A percentile compares a stretch with the other conserved stretches of the same genome.
Evolutionary conservation across 176 grass and related monocot genomes (phyloP).

Genomic region (Themeda triandra): DNA sequence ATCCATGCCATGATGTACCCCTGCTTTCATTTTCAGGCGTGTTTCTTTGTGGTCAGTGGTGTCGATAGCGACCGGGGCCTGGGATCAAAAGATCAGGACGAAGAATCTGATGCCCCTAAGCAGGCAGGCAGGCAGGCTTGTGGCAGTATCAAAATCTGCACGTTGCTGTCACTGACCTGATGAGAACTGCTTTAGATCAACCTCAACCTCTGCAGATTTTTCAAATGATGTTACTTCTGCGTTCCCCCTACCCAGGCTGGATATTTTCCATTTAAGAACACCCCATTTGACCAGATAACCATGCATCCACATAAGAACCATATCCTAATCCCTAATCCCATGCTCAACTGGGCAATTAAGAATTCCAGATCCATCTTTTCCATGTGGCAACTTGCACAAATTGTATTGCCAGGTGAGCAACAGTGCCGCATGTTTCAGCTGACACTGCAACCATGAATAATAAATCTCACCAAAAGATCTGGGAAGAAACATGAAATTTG

Average conservation of each 20-base stretch:
- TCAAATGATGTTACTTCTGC: slow-evolving; percentile 3
- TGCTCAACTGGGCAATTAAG: background rate
- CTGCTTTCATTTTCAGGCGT: background rate
- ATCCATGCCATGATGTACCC: background rate
- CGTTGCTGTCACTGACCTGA: slow-evolving; percentile 14
- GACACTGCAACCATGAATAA: background rate
- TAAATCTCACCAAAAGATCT: background rate
- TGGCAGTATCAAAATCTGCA: background rate
- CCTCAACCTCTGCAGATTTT: background rate
- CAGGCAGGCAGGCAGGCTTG: background rate
- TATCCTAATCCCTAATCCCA: slow-evolving; percentile 7
- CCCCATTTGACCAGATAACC: background rate
- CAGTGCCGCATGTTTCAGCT: background rate
- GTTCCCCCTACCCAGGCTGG: background rate
- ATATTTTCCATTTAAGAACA: slow-evolving; percentile 28
- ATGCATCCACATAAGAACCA: background rate
- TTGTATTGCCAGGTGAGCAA: background rate
- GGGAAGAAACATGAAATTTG: background rate
- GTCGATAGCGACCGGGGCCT: slow-evolving; percentile 13
- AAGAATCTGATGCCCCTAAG: slow-evolving; percentile 25
- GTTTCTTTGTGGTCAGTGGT: background rate
- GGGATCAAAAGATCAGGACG: slow-evolving; percentile 28
- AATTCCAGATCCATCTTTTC: background rate
- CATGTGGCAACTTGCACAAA: background rate
- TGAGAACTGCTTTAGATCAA: background rate